Conservation (phyloP, 192 early-diverging fungal genomes). For the Coemansia sp. region DNA sequence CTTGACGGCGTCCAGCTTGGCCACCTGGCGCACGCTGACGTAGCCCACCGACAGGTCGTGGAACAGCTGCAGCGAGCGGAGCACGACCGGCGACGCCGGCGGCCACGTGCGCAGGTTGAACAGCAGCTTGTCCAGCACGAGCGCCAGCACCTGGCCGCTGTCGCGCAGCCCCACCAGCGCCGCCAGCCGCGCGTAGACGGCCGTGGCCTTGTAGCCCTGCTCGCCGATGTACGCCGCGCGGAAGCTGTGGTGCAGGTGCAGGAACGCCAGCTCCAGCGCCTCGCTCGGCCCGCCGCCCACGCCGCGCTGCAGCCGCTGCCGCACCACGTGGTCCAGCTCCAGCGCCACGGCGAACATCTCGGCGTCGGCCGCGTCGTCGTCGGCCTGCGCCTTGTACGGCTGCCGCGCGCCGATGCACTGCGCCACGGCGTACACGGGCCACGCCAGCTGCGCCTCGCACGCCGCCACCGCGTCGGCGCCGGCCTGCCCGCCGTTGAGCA, state of each 20-base stretch:
- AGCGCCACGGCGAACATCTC: constrained; percentile 70
- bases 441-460: constrained; percentile 71
- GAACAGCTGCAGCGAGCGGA: constrained; percentile 71
- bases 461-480: constrained; percentile 55
- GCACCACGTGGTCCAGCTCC: constrained; percentile 69
- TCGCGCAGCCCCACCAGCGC: constrained; percentile 71
- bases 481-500: constrained; percentile 34
- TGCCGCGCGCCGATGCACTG: constrained; percentile 70
- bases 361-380: constrained; percentile 80
- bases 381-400: constrained; percentile 75
- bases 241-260: constrained; percentile 81
- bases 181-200: constrained; percentile 69
- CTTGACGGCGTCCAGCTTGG: constrained; percentile 73
- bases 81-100: constrained; percentile 59
- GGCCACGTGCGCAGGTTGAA: constrained; percentile 69
- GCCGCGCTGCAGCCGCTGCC: constrained; percentile 60
- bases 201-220: constrained; percentile 57
- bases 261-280: constrained; percentile 75
- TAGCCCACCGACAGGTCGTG: constrained; percentile 80
- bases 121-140: constrained; percentile 52
- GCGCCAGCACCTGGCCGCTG: constrained; percentile 47
- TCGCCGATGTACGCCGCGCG: constrained; percentile 83
- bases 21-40: constrained; percentile 73
- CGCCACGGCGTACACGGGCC: constrained; percentile 79
- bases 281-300: constrained; percentile 59